Evolutionary conservation across 2,329 filamentous ascomycete species (phyloP).

Genomic region (Botrytis sinoallii): DNA sequence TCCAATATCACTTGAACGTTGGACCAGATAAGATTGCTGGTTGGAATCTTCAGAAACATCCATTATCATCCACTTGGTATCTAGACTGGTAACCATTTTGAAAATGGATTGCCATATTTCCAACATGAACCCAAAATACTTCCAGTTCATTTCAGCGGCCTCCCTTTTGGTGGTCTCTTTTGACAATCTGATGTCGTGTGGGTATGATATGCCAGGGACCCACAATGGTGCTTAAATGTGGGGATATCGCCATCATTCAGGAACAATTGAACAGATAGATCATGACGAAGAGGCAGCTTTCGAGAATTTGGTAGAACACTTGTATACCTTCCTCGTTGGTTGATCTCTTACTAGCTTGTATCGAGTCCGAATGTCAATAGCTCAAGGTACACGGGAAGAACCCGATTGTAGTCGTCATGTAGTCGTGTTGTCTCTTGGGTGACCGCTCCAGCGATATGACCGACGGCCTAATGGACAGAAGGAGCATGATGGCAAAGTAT

Average conservation of each 20-base stretch:
- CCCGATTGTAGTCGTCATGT: background rate
- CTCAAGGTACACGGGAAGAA: background rate
- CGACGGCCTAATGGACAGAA: background rate
- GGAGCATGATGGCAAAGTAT: background rate
- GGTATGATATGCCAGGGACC: background rate
- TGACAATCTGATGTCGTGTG: background rate
- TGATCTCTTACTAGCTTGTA: background rate
- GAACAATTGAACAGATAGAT: constrained; percentile 4
- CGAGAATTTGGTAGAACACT: background rate
- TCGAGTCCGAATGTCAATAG: background rate
- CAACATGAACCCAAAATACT: background rate
- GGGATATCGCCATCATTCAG: constrained; percentile 8
- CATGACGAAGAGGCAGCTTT: background rate
- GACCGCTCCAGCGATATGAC: background rate
- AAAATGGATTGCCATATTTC: background rate
- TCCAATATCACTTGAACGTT: background rate
- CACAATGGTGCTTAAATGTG: background rate
- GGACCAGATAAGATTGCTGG: background rate
- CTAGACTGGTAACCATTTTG: too few relatives aligned
- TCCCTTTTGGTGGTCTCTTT: background rate
- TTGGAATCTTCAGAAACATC: background rate
- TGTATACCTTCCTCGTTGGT: background rate
- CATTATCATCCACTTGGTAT: background rate
- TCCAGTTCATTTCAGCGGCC: background rate
- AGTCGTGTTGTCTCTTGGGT: background rate